These are phyloP conservation scores for Pleurozium schreberi DNA, from an alignment of 225 moss, liverwort and hornwort genomes.

Conservation along the genomic window DNA sequence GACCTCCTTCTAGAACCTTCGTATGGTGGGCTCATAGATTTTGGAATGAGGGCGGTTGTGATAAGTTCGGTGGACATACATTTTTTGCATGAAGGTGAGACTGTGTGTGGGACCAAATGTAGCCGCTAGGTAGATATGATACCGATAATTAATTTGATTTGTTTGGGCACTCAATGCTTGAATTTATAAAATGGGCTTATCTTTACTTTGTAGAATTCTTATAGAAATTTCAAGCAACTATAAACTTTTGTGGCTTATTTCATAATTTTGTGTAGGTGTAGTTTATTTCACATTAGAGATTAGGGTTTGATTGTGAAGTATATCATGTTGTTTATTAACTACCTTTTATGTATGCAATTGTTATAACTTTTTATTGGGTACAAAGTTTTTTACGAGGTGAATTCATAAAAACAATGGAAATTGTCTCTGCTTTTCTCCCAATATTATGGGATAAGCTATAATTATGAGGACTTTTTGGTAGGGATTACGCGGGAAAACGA, in stretches of 20 bases:
- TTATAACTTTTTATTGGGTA: neutral
- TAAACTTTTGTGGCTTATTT: neutral
- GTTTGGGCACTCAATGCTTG: neutral
- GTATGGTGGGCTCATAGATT: rapidly evolving
- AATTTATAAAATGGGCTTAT: neutral
- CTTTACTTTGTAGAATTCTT: neutral
- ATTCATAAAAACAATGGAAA: no score
- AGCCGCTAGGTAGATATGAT: neutral
- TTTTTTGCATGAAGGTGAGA: neutral
- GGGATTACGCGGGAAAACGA: no score
- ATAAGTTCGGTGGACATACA: neutral
- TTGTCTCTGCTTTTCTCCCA: no score
- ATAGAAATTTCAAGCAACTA: neutral
- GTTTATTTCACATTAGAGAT: neutral
- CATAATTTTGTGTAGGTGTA: neutral
- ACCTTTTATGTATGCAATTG: neutral
- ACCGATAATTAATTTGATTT: neutral
- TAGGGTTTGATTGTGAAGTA: neutral
- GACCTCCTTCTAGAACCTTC: conserved; percentile 5
- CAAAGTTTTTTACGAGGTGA: neutral
- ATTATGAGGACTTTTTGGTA: no score
- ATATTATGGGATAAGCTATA: no score
- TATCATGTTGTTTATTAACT: neutral
- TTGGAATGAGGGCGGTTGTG: neutral
- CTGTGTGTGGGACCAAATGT: neutral